Base-by-base conservation (phyloP, 139 green algal genomes). In the Diplosphaera chodatii region DNA sequence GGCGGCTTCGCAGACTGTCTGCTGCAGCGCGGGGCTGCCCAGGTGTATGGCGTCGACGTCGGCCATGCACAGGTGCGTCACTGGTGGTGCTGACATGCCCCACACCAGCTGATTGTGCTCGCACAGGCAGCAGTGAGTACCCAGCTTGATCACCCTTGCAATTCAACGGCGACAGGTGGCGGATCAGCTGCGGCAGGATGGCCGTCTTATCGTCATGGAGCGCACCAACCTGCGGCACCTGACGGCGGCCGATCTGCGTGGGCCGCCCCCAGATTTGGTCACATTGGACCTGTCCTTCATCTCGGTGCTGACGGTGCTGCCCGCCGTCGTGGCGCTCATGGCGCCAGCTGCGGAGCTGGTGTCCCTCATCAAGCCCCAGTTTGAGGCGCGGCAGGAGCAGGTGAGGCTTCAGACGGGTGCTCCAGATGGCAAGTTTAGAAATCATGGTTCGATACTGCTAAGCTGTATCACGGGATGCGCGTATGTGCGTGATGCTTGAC, bases 231-330 rank as follows among this genome's bases (percentile, higher is more conserved):
- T 99, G 74, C 84, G 93, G 2, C 68, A 95, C 72, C 67, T 98
- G 55, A 80, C 70, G 4, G 73, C 77, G 28, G n/a, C 66, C 1
- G 67, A 89, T 32, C 69, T 98, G 67, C 83, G 84, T 41, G 55
- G 64, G 1, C 40, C 63, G 10, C 25, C 0, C 21, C 77, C 48
- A 0, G 84, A 97, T 63, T 59, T 99, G 0, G 88, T 91, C 40
- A 96, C 89, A 0, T 87, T 99, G 27, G 95, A 99, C 82, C 78
- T 99, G 27, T 96, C 90, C 25, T 99, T 99, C 85, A 99, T 99
- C 66, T 92, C 80, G 8, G 79, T 97, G 34, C 80, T 96, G 34
- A 94, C 96, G 78, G 91, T 94, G 22, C 71, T 91, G 63, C 81
- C 82, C 16, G 83, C 84, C 27, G 80, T 96, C 23, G 59, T 28